Base-by-base conservation (phyloP, 331 rosid genomes). In the Quercus tomentella region DNA sequence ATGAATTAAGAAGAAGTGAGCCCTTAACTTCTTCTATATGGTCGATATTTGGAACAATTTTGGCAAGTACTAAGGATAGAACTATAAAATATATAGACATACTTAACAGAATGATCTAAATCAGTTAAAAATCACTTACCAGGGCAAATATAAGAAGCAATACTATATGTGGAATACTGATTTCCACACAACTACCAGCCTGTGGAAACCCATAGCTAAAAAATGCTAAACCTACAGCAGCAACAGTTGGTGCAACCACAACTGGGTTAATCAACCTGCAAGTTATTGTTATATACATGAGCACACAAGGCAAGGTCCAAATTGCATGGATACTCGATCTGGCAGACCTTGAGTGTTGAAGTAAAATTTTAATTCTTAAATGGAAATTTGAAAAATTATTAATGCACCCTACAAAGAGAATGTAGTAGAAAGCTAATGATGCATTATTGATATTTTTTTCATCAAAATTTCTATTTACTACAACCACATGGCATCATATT, bases 161-260 rank as follows among this genome's bases (percentile, higher is more conserved):
- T 5, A 91, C 86, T 84, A 95, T 90, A 84, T 81, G 90, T 4
- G 98, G 99, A 82, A 95, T 58, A 70, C 94, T 93, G 72, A 95
- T 93, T 89, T 95, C 99, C 76, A 91, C 72, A 82, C 99, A 95
- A 82, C 89, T 86, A 43, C 97, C 98, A 61, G 98, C 98, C 83
- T 93, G 98, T 28, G 96, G 96, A 87, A 95, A 93, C n/a, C 99
- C 99, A 55, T 89, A 95, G 89, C 99, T 91, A 75, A 95, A 95
- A 86, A 95, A 95, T 25, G 99, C 98, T 84, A 95, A 90, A 75
- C 99, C 97, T 62, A 93, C 89, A 2, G 97, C 97, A 21, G 98
- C 97, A 83, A 95, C 94, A 58, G 99, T 91, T 68, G 99, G 99
- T 51, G 99, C 99, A 82, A 95, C 93, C 81, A 95, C 97, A 66